A percentile compares a stretch with the other conserved stretches of the same genome.
phyloP scores from a whole-genome alignment of 345 rosid species.

The Ailanthus altissimus region DNA sequence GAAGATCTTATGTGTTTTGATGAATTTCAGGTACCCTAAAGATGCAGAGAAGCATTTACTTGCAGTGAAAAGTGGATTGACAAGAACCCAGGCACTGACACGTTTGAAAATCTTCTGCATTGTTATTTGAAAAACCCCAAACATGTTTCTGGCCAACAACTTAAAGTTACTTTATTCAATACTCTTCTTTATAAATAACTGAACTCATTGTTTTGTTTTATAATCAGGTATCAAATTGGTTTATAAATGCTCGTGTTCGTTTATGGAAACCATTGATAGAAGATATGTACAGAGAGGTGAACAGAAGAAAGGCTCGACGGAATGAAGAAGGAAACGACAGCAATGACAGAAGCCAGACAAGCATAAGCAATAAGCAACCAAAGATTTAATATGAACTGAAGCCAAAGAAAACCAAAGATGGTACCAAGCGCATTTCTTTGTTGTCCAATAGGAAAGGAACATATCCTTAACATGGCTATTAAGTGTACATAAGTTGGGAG shows the following conservation, averaged over 20 bases:
- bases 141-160: background rate
- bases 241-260: conserved; percentile 93
- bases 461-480: conserved; percentile 14
- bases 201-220: conserved; percentile 6
- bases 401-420: background rate
- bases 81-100: conserved; percentile 82
- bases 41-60: conserved; percentile 97
- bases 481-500: conserved; percentile 28
- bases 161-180: too few relatives aligned
- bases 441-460: background rate
- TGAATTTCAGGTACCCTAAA: conserved; percentile 74
- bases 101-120: background rate
- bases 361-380: conserved; percentile 33
- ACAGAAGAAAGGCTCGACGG: conserved; percentile 47
- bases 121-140: background rate
- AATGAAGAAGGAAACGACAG: conserved; percentile 37
- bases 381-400: conserved; percentile 33
- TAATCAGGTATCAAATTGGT: conserved; percentile 93
- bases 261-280: conserved; percentile 99
- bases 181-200: background rate
- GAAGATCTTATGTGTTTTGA: background rate
- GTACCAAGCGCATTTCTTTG: background rate
- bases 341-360: conserved; percentile 33
- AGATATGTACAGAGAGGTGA: conserved; percentile 93
- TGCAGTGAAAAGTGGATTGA: conserved; percentile 83